Base-by-base conservation (phyloP, 768 basidiomycete species). In the Cystobasidium onofrii region DNA sequence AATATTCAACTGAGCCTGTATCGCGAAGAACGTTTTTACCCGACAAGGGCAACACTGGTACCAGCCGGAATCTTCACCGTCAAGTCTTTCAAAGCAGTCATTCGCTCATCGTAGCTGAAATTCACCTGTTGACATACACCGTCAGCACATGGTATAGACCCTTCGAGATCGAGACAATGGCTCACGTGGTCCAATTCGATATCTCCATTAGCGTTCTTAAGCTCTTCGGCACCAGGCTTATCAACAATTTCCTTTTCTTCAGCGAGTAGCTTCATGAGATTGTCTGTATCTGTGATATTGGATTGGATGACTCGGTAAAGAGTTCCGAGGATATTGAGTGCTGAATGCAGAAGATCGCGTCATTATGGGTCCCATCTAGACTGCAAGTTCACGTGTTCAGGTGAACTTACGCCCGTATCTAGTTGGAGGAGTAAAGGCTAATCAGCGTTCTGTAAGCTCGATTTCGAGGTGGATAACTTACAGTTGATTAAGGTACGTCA, bases 11-110 rank as follows among this genome's bases (percentile, higher is more conserved):
- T 9, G 33, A 71, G 36, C 2, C 2, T 41, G 36, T 10, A 1
- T 18, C 18, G 23, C n/a, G 65, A 74, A 43, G 64, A 15, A 36
- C 13, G 46, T n/a, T 50, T 54, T 1, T 55, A 71, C 25, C 89
- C 92, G 17, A 98, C 91, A 25, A 97, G 85, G 0, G 94, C 95
- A 23, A 96, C 92, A 17, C 90, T 88, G 3, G 88, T 87, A 3
- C 90, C 90, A 79, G 89, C 90, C 0, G 90, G 90, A 23, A 97
- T 88, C 77, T 86, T 89, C 85, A 97, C 97, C 1, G 89, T 90
- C 44, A 97, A 86, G 34, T 86, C 86, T 74, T 87, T 85, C 18
- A 97, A 84, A 89, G 89, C 75, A 85, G 86, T 77, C 27, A 80
- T 76, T 67, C 82, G 81, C 25, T 79, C 81, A 57, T 80, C 80